Evolutionary conservation across 75 land plant genomes (phyloP).

Genomic region (Pinus albicaulis): DNA sequence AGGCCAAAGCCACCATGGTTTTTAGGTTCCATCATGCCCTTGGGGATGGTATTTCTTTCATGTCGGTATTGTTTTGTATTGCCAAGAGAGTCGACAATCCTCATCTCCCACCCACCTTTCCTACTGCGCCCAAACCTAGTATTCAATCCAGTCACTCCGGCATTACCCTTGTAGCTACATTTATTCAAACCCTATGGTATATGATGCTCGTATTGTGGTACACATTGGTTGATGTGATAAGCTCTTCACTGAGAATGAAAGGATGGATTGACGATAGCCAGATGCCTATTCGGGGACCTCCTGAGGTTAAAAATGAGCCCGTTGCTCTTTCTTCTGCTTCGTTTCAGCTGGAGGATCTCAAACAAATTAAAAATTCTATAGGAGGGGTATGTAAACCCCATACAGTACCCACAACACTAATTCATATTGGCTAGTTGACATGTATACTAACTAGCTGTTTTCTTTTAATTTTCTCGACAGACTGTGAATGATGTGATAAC

Average conservation of each 20-base stretch:
- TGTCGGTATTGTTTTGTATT: background rate
- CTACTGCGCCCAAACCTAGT: background rate
- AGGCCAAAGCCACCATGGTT: background rate
- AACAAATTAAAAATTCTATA: background rate
- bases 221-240: background rate
- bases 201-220: background rate
- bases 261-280: constrained; percentile 4
- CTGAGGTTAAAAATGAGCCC: background rate
- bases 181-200: background rate
- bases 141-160: too few relatives aligned
- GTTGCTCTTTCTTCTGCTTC: background rate
- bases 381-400: background rate
- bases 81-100: background rate
- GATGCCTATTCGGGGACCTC: background rate
- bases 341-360: background rate
- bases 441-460: too few relatives aligned
- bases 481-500: constrained; percentile 37
- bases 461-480: constrained; percentile 1
- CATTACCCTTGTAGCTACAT: background rate
- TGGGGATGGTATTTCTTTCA: background rate
- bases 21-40: background rate
- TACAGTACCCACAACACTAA: too few relatives aligned
- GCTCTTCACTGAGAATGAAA: background rate
- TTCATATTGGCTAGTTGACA: too few relatives aligned
- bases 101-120: background rate